Evolutionary conservation across 352 stramenopile genomes (phyloP).

Genomic region (Aphanomyces stellatus): DNA sequence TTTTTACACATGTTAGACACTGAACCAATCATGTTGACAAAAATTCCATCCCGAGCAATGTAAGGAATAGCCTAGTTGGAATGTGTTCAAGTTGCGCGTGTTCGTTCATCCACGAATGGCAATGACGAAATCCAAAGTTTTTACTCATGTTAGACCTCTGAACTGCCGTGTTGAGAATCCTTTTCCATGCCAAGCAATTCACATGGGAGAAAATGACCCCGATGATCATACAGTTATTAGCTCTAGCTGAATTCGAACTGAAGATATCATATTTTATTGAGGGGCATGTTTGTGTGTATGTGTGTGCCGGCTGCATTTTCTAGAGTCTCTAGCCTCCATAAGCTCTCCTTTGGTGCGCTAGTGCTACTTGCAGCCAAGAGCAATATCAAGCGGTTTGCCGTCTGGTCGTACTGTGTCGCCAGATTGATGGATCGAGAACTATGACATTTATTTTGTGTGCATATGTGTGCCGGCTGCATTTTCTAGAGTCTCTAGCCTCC

Average conservation of each 20-base stretch:
- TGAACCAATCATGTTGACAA: slow-evolving; percentile 21
- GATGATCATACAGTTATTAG: slow-evolving; percentile 84
- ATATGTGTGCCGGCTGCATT: slow-evolving; percentile 10
- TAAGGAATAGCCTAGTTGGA: too few relatives aligned
- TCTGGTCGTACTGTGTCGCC: not conserved
- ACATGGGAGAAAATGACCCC: slow-evolving; percentile 31
- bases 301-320: slow-evolving; percentile 14
- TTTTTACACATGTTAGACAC: slow-evolving; percentile 23
- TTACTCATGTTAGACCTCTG: slow-evolving; percentile 9
- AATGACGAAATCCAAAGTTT: not conserved
- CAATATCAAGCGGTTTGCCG: slow-evolving; percentile 19
- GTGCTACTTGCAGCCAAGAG: slow-evolving; percentile 20
- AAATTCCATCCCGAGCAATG: slow-evolving; percentile 18
- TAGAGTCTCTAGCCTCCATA: slow-evolving; percentile 18
- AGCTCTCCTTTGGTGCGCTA: slow-evolving; percentile 12
- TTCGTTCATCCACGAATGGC: not conserved
- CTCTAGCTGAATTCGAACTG: slow-evolving; percentile 84
- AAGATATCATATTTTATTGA: slow-evolving; percentile 38
- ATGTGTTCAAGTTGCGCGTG: too few relatives aligned
- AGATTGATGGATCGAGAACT: slow-evolving; percentile 16
- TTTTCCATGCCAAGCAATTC: not conserved
- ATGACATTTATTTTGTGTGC: slow-evolving; percentile 17
- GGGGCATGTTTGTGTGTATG: slow-evolving; percentile 19
- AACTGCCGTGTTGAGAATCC: not conserved
- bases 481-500: slow-evolving; percentile 19